Evolutionary conservation across 139 green algal genomes (phyloP), one percentile per base, ranked within the genome.

Genomic region (Ettlia oleoabundans): DNA sequence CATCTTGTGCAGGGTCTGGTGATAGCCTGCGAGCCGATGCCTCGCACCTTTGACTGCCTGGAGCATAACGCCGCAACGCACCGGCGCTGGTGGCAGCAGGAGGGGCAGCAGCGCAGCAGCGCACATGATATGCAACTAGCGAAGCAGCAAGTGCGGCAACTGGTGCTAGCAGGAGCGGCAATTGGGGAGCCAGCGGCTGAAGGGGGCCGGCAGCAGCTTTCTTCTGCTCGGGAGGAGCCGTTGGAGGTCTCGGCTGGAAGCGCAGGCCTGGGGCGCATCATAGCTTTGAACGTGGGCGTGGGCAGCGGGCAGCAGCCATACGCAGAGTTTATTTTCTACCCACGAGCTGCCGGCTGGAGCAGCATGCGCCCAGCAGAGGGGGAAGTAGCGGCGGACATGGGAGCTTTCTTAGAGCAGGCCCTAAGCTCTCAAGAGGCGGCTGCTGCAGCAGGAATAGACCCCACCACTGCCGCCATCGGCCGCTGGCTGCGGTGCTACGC

Each of bases 281-380:
- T 63, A 3, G 43, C 70, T 1, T 26, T 77, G 28, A 41, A 62
- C 2, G 70, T 40, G 13, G 70, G 70, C 30, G 43, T 77, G 42
- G 32, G 70, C 43, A 53, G 52, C 70, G 70, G 70, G 40, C 21
- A 21, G 40, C 7, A 33, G 40, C 15, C 24, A 42, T 32, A 42
- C 3, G 70, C 70, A 21, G 42, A n/a, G 4, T 77, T 77, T 30
- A 77, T 42, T 26, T 62, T 64, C 6, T 77, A 77, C 70, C 70
- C 70, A 13, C 70, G 70, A 1, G 70, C 70, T 5, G 70, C 70
- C n/a, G 70, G 70, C 3, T 77, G 70, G 70, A 77, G 70, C 70
- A 77, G 70, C 70, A 62, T 77, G 70, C 70, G 42, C n/a, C 43
- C 70, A 5, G 42, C 30, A 3, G 42, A 37, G 42, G 43, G 10